A percentile compares a stretch with the other conserved stretches of the same genome.
Evolutionary conservation across 768 basidiomycete species (phyloP).

Genomic region (Multifurca ochricompacta): DNA sequence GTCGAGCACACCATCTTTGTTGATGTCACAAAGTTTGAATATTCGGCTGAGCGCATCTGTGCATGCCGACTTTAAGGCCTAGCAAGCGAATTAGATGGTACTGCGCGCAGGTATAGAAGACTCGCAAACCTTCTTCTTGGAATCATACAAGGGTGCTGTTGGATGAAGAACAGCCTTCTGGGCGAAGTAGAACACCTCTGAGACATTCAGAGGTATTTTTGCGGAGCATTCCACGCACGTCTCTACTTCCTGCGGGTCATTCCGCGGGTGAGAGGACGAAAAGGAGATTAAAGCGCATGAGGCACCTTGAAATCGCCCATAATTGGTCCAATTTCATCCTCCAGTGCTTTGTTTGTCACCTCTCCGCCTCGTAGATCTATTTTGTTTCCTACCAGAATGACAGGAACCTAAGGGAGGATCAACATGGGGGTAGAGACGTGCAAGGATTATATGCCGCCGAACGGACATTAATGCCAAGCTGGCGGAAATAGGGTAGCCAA

Average conservation of each 20-base stretch:
- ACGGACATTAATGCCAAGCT: conserved; percentile 89
- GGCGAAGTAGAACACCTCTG: conserved; percentile 97
- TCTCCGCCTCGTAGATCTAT: conserved; percentile 91
- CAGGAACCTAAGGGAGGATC: conserved; percentile 60
- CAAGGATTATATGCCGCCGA: not conserved
- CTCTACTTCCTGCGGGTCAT: conserved; percentile 75
- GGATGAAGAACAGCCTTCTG: conserved; percentile 97
- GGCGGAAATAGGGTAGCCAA: conserved; percentile 93
- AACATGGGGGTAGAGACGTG: not conserved
- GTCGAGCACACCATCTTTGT: conserved; percentile 91
- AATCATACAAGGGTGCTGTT: conserved; percentile 94
- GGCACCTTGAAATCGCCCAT: conserved; percentile 98
- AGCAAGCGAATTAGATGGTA: conserved; percentile 14
- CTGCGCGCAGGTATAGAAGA: not conserved
- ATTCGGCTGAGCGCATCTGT: conserved; percentile 82
- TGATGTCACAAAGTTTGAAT: conserved; percentile 92
- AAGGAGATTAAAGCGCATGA: conserved; percentile 8
- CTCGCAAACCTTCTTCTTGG: conserved; percentile 79
- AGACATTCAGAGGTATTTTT: conserved; percentile 81
- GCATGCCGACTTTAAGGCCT: conserved; percentile 92
- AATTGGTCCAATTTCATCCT: conserved; percentile 91
- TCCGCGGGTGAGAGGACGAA: not conserved
- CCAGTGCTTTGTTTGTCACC: conserved; percentile 89
- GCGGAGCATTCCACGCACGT: conserved; percentile 98
- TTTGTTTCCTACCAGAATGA: conserved; percentile 97